These are phyloP conservation scores for Clonostachys rosea DNA, from an alignment of 2,329 filamentous ascomycete genomes.

Conservation along the genomic window DNA sequence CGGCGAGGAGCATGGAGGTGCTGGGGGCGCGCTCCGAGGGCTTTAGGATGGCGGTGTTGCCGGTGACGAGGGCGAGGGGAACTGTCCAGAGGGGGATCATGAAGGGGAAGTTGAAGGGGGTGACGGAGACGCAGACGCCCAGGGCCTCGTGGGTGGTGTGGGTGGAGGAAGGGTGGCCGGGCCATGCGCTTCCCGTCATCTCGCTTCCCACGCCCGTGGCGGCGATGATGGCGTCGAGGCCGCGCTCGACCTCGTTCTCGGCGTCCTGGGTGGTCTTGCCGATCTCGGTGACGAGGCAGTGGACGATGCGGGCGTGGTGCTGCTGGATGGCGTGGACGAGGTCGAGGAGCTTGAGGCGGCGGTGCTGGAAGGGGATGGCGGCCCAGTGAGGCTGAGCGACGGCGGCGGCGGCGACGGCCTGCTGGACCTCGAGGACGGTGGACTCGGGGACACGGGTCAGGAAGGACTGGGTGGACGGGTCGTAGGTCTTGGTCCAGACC, in stretches of 20 bases:
- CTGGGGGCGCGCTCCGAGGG: constrained; percentile 76
- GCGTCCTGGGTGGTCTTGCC: constrained; percentile 13
- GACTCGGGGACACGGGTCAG: constrained; percentile 73
- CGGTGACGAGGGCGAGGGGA: constrained; percentile 71
- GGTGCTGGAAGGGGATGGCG: not conserved
- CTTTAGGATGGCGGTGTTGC: constrained; percentile 75
- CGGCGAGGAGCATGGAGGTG: constrained; percentile 74
- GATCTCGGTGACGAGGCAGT: constrained; percentile 6
- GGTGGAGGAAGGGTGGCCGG: constrained; percentile 45
- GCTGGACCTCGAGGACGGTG: constrained; percentile 64
- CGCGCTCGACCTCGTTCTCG: constrained; percentile 10
- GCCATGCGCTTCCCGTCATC: not conserved
- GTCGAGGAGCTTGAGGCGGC: too few relatives aligned
- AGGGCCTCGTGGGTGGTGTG: constrained; percentile 69
- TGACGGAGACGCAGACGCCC: constrained; percentile 73
- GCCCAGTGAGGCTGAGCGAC: too few relatives aligned
- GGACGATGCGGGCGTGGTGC: not conserved
- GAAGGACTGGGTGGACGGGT: constrained; percentile 72
- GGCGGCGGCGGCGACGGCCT: constrained; percentile 61
- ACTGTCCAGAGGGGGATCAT: constrained; percentile 85
- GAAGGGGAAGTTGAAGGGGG: constrained; percentile 79
- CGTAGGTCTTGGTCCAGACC: constrained; percentile 68
- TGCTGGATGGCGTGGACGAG: too few relatives aligned
- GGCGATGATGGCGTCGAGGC: constrained; percentile 10
- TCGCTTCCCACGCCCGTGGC: constrained; percentile 7